Evolutionary conservation across 768 basidiomycete genomes (phyloP).

Genomic region (Exidia glandulosa): DNA sequence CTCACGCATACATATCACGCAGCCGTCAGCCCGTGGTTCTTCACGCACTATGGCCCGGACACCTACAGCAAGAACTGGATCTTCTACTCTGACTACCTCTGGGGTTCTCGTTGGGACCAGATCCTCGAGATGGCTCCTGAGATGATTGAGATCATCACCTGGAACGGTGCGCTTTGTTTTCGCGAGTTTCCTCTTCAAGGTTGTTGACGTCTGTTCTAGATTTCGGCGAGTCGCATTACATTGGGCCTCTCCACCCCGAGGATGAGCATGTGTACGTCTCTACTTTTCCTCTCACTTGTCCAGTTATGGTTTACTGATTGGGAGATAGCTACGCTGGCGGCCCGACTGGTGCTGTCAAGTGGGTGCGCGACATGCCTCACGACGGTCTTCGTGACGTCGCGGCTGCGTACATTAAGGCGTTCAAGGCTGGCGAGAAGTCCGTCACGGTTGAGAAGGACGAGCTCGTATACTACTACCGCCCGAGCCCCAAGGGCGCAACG

Average conservation of each 20-base stretch:
- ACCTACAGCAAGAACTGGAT: slow-evolving; percentile 58
- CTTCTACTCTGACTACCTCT: slow-evolving; percentile 51
- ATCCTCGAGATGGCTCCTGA: slow-evolving; percentile 39
- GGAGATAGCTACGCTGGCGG: neutral
- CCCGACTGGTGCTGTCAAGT: neutral
- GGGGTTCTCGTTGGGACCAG: slow-evolving; percentile 53
- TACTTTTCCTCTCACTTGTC: too few relatives aligned
- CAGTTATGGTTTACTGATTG: neutral
- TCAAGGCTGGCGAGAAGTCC: neutral
- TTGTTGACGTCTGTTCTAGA: slow-evolving; percentile 19
- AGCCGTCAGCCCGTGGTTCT: slow-evolving; percentile 61
- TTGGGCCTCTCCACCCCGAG: slow-evolving; percentile 34
- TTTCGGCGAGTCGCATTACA: slow-evolving; percentile 65
- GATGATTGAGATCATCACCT: slow-evolving; percentile 49
- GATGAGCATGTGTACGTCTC: neutral
- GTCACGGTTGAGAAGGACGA: neutral
- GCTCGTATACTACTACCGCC: neutral
- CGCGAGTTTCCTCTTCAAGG: neutral
- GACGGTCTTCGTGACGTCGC: neutral
- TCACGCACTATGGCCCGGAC: slow-evolving; percentile 51
- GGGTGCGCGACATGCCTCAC: neutral
- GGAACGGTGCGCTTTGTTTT: slow-evolving; percentile 34
- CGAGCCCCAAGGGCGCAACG: neutral
- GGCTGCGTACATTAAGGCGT: neutral
- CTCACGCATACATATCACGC: slow-evolving; percentile 12